Percentiles rank a stretch among this genome's conserved stretches.
Conservation (phyloP, 202 grass and related monocot species). For the Zizania palustris region DNA sequence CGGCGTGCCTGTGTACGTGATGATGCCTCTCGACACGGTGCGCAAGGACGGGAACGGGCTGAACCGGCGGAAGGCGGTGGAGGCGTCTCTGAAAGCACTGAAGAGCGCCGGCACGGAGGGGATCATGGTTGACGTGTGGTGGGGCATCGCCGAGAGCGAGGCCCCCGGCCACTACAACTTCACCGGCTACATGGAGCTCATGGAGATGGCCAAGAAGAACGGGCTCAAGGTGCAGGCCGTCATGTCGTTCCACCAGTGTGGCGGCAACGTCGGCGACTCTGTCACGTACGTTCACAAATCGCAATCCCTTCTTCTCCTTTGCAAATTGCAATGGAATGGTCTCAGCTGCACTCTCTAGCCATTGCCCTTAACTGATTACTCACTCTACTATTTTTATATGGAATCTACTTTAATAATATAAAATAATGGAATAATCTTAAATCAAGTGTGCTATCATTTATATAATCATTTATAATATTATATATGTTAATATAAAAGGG, state of each 20-base stretch:
- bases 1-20: conserved; percentile 81
- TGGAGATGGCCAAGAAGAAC: conserved; percentile 70
- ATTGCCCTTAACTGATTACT: conserved; percentile 16
- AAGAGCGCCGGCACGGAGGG: conserved; percentile 73
- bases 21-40: conserved; percentile 85
- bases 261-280: conserved; percentile 30
- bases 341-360: neutral
- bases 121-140: conserved; percentile 93
- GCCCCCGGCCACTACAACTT: conserved; percentile 66
- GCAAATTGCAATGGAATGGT: neutral
- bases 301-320: no score
- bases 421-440: no score
- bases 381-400: no score
- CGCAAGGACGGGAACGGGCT: conserved; percentile 57
- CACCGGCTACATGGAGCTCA: conserved; percentile 75
- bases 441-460: no score
- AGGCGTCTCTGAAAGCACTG: conserved; percentile 61
- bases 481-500: no score
- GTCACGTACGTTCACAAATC: conserved; percentile 53
- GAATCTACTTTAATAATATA: no score
- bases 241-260: conserved; percentile 69
- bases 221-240: conserved; percentile 85
- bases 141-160: conserved; percentile 73
- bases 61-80: conserved; percentile 62
- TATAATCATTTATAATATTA: no score